Percentiles rank a stretch among this genome's conserved stretches.
These are phyloP conservation scores for Candida insectorum DNA, from an alignment of 805 yeast genomes.

Conservation along the genomic window DNA sequence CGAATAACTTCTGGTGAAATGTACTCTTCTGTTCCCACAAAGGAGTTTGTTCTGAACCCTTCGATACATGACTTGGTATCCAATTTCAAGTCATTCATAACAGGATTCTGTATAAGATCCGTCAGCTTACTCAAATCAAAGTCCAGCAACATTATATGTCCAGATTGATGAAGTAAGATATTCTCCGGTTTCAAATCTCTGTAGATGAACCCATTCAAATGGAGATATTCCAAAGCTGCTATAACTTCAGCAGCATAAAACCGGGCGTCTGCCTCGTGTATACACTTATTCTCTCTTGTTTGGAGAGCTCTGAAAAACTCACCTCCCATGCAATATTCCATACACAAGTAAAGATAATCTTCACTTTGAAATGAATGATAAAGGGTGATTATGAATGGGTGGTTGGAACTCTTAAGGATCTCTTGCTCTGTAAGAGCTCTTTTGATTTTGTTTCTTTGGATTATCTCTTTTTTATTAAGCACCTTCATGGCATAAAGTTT, in stretches of 20 bases:
- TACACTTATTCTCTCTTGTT: slow-evolving; percentile 81
- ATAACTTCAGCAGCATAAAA: slow-evolving; percentile 97
- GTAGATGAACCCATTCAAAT: slow-evolving; percentile 94
- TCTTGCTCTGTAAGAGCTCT: slow-evolving; percentile 96
- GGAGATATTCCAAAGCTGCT: slow-evolving; percentile 94
- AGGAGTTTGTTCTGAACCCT: slow-evolving; percentile 94
- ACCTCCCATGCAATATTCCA: slow-evolving; percentile 99
- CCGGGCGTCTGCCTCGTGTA: slow-evolving; percentile 82
- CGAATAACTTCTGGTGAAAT: slow-evolving; percentile 97
- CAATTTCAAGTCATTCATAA: slow-evolving; percentile 55
- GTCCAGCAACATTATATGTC: slow-evolving; percentile 97
- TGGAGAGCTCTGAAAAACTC: slow-evolving; percentile 96
- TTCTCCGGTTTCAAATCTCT: slow-evolving; percentile 97
- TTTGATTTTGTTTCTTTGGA: slow-evolving; percentile 89
- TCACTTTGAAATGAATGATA: slow-evolving; percentile 96
- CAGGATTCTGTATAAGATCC: slow-evolving; percentile 70
- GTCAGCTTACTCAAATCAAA: slow-evolving; percentile 93
- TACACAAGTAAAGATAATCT: slow-evolving; percentile 85
- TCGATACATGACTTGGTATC: slow-evolving; percentile 95
- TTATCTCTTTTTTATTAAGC: slow-evolving; percentile 86
- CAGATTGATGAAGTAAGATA: slow-evolving; percentile 89
- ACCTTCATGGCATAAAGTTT: slow-evolving; percentile 91
- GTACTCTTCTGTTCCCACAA: slow-evolving; percentile 98
- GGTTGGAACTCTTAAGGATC: slow-evolving; percentile 89
- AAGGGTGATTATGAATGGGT: slow-evolving; percentile 94